Conservation (phyloP, 345 rosid species). For the Moricandia arvensis region DNA sequence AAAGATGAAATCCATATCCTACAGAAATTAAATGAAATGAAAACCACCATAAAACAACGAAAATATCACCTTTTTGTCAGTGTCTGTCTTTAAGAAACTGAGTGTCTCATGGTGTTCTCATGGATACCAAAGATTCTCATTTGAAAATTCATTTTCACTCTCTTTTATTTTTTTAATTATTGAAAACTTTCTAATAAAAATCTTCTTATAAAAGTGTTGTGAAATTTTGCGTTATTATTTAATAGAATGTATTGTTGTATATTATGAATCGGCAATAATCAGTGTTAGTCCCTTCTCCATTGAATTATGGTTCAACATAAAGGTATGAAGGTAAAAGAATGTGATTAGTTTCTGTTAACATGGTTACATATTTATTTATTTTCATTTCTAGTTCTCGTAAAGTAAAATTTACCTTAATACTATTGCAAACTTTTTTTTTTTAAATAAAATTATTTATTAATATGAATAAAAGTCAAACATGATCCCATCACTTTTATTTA, state of each 20-base stretch:
- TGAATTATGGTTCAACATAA: neutral
- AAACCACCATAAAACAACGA: neutral
- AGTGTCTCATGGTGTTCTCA: neutral
- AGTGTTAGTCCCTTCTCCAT: neutral
- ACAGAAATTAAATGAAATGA: neutral
- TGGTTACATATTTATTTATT: neutral
- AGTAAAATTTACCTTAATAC: neutral
- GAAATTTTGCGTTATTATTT: neutral
- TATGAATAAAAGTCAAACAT: neutral
- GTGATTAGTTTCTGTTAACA: neutral
- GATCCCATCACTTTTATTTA: conserved; percentile 6
- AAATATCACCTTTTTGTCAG: no score
- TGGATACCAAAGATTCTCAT: neutral
- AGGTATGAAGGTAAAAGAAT: neutral
- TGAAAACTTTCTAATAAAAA: neutral
- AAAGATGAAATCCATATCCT: no score
- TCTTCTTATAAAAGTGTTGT: neutral
- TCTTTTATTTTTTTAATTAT: neutral
- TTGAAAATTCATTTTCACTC: neutral
- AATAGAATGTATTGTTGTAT: neutral
- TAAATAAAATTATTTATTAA: neutral
- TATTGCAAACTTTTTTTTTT: neutral
- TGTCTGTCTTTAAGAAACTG: neutral
- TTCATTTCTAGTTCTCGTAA: neutral
- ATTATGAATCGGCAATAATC: neutral